These are phyloP conservation scores for Lachancea lanzarotensis DNA, from an alignment of 805 yeast species.

Conservation along the genomic window DNA sequence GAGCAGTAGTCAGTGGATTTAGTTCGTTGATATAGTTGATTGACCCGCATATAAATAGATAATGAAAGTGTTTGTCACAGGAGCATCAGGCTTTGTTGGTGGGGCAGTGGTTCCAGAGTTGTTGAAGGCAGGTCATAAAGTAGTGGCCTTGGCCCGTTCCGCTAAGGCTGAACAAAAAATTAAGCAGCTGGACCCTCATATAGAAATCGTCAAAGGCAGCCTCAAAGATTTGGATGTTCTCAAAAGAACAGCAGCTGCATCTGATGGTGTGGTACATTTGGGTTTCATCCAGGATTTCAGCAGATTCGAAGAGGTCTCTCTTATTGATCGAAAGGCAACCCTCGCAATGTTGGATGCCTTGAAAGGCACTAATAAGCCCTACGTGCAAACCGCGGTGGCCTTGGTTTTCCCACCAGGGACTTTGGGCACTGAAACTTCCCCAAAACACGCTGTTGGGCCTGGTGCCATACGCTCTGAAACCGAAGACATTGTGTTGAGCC, in stretches of 20 bases:
- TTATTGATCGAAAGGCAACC: conserved; percentile 27
- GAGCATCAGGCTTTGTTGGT: conserved; percentile 35
- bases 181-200: conserved; percentile 19
- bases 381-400: conserved; percentile 27
- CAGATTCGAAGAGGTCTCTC: conserved; percentile 13
- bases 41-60: no score
- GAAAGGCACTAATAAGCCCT: conserved; percentile 27
- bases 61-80: conserved; percentile 33
- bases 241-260: conserved; percentile 21
- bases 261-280: conserved; percentile 36
- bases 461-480: conserved; percentile 9
- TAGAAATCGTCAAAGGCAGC: conserved; percentile 27
- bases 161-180: conserved; percentile 27
- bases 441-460: conserved; percentile 1
- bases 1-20: no score
- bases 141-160: conserved; percentile 32
- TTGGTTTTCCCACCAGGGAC: conserved; percentile 6
- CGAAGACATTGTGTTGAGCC: conserved; percentile 14
- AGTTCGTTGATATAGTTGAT: no score
- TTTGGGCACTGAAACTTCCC: not conserved
- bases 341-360: conserved; percentile 26
- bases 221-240: conserved; percentile 28
- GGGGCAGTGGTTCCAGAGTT: conserved; percentile 19
- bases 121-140: conserved; percentile 22
- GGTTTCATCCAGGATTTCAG: conserved; percentile 33